Base-by-base conservation (phyloP, 2,329 filamentous ascomycete genomes). In the Coleophoma cylindrospora region DNA sequence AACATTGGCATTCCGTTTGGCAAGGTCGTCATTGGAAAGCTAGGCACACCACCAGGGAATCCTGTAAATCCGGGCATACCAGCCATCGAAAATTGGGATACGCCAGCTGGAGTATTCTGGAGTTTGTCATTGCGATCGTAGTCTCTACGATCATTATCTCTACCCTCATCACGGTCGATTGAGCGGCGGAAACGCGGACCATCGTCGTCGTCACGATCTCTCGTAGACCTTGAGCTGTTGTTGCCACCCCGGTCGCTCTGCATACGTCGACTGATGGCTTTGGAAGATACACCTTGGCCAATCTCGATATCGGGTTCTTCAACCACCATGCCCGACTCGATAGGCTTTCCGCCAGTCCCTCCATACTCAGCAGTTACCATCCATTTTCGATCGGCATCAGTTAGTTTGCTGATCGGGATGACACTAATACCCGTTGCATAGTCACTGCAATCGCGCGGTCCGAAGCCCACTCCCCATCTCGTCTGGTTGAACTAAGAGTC, bases 241-340 rank as follows among this genome's bases (percentile, higher is more conserved):
- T 75, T 75, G 34, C 83, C 83, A 48, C 81, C 79, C 62, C 82
- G 81, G 64, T 86, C 83, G 8, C 82, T 86, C 67, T 84, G 80
- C 80, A 86, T 85, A 34, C 83, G 80, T 15, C 83, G 75, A 59
- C 80, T 84, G 54, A 86, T 86, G 37, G 83, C 90, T 75, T 99
- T 99, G 40, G 91, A 96, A 15, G 91, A 96, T 13, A 99, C 95
- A 50, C 94, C 94, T 15, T 92, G 91, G 48, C 94, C 94, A 51
- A 99, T 99, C 70, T 99, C 94, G 61, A 99, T 99, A 65, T 99
- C 94, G 3, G 94, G 94, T 70, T 99, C 94, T 67, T 99, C 94
- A 22, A 99, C 87, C 7, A 91, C 87, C 71, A 99, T 82, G 40
- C 91, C 91, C 13, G 81, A 75, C 64, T 91, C 86, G 53, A 99